Evolutionary conservation across 169 alveolate genomes (phyloP), one percentile per base, ranked within the genome.

Genomic region (Miamiensis avidus): DNA sequence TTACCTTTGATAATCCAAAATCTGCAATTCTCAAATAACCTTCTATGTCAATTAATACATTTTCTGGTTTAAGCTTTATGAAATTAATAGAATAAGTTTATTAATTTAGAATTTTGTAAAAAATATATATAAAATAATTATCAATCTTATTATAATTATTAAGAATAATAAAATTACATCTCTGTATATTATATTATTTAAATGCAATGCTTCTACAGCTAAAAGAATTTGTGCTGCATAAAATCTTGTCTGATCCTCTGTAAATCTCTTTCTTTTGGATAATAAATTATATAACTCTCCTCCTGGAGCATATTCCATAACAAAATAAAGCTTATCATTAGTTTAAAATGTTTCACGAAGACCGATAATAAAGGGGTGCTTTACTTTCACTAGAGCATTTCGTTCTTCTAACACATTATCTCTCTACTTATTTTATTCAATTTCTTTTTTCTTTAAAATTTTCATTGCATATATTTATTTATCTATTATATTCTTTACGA

Each of bases 251-350:
- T 86, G 65, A 77, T 73, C 88, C 83, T 92, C 91, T 89, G 83
- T 85, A 74, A 81, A 92, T 76, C 74, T 84, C 77, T 88, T 86
- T 79, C 85, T 82, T 85, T 76, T 85, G 11, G 65, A 25, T 20
- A 74, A 82, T 69, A 88, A 82, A 89, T 78, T 92, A 31, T 90
- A 86, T 29, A 95, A 88, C 77, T 95, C 98, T 28, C 98, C 98
- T 27, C 96, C 96, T 72, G 96, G 93, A 83, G 96, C 92, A 82
- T 91, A 95, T 82, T 95, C 98, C 26, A 95, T 85, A 27, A 92
- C 91, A 76, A 95, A 92, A 89, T 87, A 95, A 27, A 95, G 82
- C 84, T 94, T 95, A 20, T 90, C 81, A 30, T 87, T 85, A 81
- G 88, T 87, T 85, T 94, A 88, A 89, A 95, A 95, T 31, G 97